phyloP scores from a whole-genome alignment of 1,139 yeast species.

The Suhomyces bolitotheri region DNA sequence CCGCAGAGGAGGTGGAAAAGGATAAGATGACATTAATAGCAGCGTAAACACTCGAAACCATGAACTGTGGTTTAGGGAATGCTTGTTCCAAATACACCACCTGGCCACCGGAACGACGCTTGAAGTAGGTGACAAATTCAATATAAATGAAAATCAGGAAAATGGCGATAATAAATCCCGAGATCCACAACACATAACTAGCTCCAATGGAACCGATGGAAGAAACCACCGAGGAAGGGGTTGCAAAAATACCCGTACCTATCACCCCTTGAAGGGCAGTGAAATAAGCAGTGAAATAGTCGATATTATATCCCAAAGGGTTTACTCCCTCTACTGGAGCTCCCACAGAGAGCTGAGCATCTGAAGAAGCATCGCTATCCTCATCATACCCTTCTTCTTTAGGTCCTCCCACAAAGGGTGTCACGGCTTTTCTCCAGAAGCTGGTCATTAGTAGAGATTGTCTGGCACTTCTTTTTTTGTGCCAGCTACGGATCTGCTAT shows the following conservation, averaged over 20 bases:
- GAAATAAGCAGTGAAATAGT: slow-evolving; percentile 32
- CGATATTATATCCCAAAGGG: slow-evolving; percentile 41
- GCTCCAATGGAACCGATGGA: slow-evolving; percentile 46
- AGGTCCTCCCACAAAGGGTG: slow-evolving; percentile 6
- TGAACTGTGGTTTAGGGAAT: slow-evolving; percentile 39
- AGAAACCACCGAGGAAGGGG: slow-evolving; percentile 37
- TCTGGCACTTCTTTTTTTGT: too few species aligned
- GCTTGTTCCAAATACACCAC: slow-evolving; percentile 48
- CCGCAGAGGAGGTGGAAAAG: slow-evolving; percentile 42
- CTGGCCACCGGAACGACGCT: slow-evolving; percentile 43
- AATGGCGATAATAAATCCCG: slow-evolving; percentile 39
- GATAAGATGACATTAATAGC: slow-evolving; percentile 42
- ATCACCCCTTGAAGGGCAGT: slow-evolving; percentile 42
- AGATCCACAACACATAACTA: slow-evolving; percentile 43
- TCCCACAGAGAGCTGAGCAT: slow-evolving; percentile 26
- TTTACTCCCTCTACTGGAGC: slow-evolving; percentile 41
- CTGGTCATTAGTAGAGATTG: too few species aligned
- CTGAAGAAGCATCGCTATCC: slow-evolving; percentile 9
- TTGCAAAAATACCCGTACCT: slow-evolving; percentile 49
- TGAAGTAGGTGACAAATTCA: slow-evolving; percentile 41
- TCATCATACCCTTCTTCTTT: background rate
- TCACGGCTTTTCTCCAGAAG: slow-evolving; percentile 4
- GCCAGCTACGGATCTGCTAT: too few species aligned
- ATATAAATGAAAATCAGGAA: slow-evolving; percentile 37
- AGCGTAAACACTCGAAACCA: slow-evolving; percentile 44